Percentiles rank a stretch among this genome's conserved stretches.
These are phyloP conservation scores for Plasmopara viticola DNA, from an alignment of 352 stramenopile species.

Conservation along the genomic window DNA sequence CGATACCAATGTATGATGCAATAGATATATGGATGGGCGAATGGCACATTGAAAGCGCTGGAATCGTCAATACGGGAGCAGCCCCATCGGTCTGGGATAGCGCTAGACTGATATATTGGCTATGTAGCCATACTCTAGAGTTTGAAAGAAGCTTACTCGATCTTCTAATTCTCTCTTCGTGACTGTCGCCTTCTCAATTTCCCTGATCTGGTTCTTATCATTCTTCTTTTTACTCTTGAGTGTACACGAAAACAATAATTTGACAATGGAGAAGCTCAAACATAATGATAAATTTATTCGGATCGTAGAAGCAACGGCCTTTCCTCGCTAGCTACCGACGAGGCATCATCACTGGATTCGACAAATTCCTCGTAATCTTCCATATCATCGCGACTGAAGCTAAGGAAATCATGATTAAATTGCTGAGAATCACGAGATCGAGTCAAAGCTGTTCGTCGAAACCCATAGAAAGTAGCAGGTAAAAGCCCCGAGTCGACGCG, in stretches of 20 bases:
- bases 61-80: slow-evolving; percentile 34
- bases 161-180: slow-evolving; percentile 17
- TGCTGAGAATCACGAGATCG: slow-evolving; percentile 8
- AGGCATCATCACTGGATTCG: slow-evolving; percentile 12
- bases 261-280: not conserved
- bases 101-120: slow-evolving; percentile 35
- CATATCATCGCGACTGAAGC: slow-evolving; percentile 19
- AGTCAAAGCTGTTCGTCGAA: slow-evolving; percentile 53
- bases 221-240: slow-evolving; percentile 11
- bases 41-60: too few relatives aligned
- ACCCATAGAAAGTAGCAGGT: slow-evolving; percentile 57
- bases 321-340: slow-evolving; percentile 19
- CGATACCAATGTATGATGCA: too few relatives aligned
- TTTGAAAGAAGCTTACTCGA: slow-evolving; percentile 17
- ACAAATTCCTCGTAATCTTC: slow-evolving; percentile 24
- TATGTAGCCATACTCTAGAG: slow-evolving; percentile 57
- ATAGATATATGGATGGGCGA: too few relatives aligned
- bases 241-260: slow-evolving; percentile 1
- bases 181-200: slow-evolving; percentile 26
- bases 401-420: slow-evolving; percentile 9
- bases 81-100: slow-evolving; percentile 6
- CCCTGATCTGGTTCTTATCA: slow-evolving; percentile 28
- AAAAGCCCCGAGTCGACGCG: slow-evolving; percentile 19
- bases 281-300: slow-evolving; percentile 2
- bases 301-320: slow-evolving; percentile 13